Conservation (phyloP, 352 stramenopile genomes). For the Thraustochytrium sp. region DNA sequence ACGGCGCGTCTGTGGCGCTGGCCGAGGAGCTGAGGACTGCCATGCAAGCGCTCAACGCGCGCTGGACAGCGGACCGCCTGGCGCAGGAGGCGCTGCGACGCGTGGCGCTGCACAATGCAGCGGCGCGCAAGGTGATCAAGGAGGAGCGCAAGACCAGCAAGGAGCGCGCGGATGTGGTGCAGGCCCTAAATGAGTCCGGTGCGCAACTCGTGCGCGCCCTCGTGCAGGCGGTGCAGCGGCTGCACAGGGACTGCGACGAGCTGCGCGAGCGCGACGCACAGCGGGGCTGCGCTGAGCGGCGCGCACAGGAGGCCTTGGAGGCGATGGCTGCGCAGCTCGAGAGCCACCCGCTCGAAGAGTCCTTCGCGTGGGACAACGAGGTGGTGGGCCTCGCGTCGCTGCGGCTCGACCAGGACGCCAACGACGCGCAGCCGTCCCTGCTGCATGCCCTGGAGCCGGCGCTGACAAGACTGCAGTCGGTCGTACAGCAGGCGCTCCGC, state of each 20-base stretch:
- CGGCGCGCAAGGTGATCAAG: background rate
- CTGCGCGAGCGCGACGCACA: background rate
- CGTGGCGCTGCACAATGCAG: background rate
- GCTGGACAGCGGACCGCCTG: background rate
- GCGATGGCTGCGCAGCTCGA: background rate
- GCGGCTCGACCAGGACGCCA: no score
- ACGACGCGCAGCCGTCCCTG: no score
- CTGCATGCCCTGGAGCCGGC: background rate
- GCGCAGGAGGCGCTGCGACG: background rate
- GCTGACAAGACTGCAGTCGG: background rate
- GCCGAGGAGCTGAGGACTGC: background rate
- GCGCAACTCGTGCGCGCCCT: background rate
- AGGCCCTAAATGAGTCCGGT: background rate
- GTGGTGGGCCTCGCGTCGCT: background rate
- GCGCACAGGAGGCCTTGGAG: background rate
- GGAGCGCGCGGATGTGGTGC: background rate
- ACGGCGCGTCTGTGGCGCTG: background rate
- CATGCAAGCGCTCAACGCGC: background rate
- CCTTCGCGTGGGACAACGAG: background rate
- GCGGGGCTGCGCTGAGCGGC: background rate
- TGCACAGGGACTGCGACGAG: background rate
- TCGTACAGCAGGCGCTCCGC: background rate
- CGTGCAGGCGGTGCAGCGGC: background rate
- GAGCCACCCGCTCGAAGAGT: background rate
- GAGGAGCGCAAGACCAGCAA: conserved; percentile 1